These are phyloP conservation scores for Colletotrichum sp. DNA, from an alignment of 2,329 filamentous ascomycete species.

Conservation along the genomic window DNA sequence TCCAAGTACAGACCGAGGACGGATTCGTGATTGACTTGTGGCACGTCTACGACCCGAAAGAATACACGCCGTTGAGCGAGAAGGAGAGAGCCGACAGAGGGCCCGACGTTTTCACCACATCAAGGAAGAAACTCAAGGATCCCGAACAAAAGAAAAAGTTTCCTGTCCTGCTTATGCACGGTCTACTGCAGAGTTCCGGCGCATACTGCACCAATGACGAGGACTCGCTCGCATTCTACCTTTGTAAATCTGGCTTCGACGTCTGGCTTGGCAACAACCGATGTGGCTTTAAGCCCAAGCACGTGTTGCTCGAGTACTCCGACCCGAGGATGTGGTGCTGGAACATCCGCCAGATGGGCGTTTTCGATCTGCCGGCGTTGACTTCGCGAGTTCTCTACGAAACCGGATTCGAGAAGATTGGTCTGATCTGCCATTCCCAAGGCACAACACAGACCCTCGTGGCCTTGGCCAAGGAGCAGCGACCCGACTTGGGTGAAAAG, in stretches of 20 bases:
- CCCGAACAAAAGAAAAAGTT: constrained; percentile 64
- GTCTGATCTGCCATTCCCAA: constrained; percentile 86
- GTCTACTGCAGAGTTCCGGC: constrained; percentile 84
- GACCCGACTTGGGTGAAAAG: constrained; percentile 81
- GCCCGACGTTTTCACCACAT: constrained; percentile 65
- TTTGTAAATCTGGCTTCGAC: constrained; percentile 91
- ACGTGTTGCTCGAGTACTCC: constrained; percentile 69
- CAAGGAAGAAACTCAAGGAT: constrained; percentile 40
- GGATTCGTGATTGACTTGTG: constrained; percentile 89
- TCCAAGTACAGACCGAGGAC: constrained; percentile 89
- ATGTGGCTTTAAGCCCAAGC: constrained; percentile 82
- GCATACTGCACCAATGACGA: constrained; percentile 93
- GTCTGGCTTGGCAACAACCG: constrained; percentile 96
- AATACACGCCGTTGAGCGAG: constrained; percentile 61
- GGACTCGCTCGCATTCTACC: constrained; percentile 86
- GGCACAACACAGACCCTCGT: constrained; percentile 90
- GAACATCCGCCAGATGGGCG: constrained; percentile 95
- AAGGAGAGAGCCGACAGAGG: constrained; percentile 58
- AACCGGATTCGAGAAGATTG: constrained; percentile 84
- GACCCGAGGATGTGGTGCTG: constrained; percentile 97
- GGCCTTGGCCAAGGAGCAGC: constrained; percentile 86
- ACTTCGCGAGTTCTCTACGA: constrained; percentile 79
- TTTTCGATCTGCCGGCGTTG: constrained; percentile 84
- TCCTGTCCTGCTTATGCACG: constrained; percentile 86
- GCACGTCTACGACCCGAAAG: constrained; percentile 86